A percentile compares a stretch with the other conserved stretches of the same genome.
Conservation (phyloP, 352 stramenopile species). For the Globisporangium solare region DNA sequence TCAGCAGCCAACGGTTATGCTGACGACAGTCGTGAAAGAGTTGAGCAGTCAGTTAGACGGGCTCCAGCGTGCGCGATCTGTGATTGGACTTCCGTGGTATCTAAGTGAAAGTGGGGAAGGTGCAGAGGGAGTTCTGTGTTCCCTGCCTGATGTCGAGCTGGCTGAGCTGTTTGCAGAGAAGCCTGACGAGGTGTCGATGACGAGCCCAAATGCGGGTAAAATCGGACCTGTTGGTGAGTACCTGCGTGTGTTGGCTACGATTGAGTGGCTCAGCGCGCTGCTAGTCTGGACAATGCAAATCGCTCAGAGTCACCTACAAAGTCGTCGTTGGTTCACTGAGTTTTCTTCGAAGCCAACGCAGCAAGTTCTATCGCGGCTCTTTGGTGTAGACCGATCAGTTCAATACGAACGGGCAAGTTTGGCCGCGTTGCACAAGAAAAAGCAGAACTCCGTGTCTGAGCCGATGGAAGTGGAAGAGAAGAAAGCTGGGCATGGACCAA, state of each 20-base stretch:
- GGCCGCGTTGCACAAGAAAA: conserved; percentile 45
- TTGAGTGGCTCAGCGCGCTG: conserved; percentile 79
- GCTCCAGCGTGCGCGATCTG: conserved; percentile 30
- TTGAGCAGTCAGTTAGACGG: conserved; percentile 47
- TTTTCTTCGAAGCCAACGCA: conserved; percentile 55
- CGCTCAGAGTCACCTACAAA: conserved; percentile 65
- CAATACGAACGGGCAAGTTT: conserved; percentile 72
- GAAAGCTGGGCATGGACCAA: neutral
- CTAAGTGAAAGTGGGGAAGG: conserved; percentile 46
- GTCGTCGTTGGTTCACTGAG: conserved; percentile 73
- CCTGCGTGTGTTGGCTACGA: conserved; percentile 52
- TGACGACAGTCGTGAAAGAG: conserved; percentile 61
- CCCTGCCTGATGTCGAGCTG: conserved; percentile 57
- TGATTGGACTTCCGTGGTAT: conserved; percentile 34
- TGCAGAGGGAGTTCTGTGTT: conserved; percentile 56
- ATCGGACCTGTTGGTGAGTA: conserved; percentile 54
- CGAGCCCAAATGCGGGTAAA: conserved; percentile 19
- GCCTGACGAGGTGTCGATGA: conserved; percentile 1
- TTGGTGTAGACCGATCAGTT: conserved; percentile 61
- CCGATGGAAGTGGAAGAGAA: conserved; percentile 8
- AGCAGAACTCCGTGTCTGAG: conserved; percentile 8
- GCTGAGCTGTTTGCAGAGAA: conserved; percentile 13
- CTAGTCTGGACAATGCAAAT: conserved; percentile 78
- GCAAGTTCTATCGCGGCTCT: conserved; percentile 56
- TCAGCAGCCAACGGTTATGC: conserved; percentile 83